phyloP scores from a whole-genome alignment of 768 basidiomycete genomes.

The Exsudoporus frostii region DNA sequence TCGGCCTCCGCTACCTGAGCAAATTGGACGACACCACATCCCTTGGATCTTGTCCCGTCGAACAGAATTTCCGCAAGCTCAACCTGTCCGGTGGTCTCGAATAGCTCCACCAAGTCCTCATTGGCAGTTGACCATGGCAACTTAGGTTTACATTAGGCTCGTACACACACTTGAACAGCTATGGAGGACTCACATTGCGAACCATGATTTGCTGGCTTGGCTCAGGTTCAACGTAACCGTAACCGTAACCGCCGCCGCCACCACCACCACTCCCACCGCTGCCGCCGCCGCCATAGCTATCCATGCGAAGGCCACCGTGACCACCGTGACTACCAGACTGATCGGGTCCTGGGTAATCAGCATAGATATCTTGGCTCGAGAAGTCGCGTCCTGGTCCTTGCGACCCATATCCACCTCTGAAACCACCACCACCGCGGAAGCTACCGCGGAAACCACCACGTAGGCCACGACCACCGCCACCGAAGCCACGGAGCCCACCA shows the following conservation, averaged over 20 bases:
- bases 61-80: constrained; percentile 93
- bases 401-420: constrained; percentile 54
- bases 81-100: constrained; percentile 96
- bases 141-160: constrained; percentile 38
- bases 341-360: constrained; percentile 90
- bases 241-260: constrained; percentile 39
- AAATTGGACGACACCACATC: constrained; percentile 95
- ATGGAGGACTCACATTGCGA: constrained; percentile 76
- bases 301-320: constrained; percentile 36
- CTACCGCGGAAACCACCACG: constrained; percentile 34
- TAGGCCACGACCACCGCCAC: constrained; percentile 39
- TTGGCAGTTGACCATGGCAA: constrained; percentile 99
- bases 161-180: background rate
- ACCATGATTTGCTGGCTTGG: constrained; percentile 98
- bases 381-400: constrained; percentile 60
- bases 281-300: constrained; percentile 37
- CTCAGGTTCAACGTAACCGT: constrained; percentile 57
- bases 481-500: constrained; percentile 55
- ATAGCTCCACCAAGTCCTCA: constrained; percentile 95
- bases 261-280: constrained; percentile 29
- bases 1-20: constrained; percentile 83
- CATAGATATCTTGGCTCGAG: constrained; percentile 86
- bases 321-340: constrained; percentile 42
- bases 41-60: constrained; percentile 90
- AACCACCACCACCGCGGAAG: constrained; percentile 55